Evolutionary conservation across 2,329 filamentous ascomycete genomes (phyloP), one percentile per base, ranked within the genome.

Genomic region (Alternaria sp.): DNA sequence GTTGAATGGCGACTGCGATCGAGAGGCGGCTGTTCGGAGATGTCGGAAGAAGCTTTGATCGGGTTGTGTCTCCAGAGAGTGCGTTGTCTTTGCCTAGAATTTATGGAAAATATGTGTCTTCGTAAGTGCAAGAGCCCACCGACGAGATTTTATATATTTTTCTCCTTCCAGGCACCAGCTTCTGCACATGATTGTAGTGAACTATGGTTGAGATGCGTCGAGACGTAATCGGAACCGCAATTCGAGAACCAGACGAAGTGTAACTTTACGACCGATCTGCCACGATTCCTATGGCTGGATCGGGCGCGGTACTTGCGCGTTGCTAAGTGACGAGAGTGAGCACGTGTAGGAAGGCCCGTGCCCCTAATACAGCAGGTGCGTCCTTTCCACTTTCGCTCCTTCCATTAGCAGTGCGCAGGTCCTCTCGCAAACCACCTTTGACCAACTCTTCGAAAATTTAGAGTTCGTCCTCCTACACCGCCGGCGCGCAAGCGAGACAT

Each of bases 1-100:
- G 4, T 40, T 40, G 15, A 3, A 6, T 3, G 5, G n/a, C 0
- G 36, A 17, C 0, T 17, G 5, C 9, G 36, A 5, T 40, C 3
- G n/a, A 17, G 8, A 17, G n/a, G 36, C 36, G 9, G 15, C n/a
- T 9, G 7, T 36, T 4, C 32, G 15, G 2, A 36, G 8, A n/a
- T 9, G 8, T n/a, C 7, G 32, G 15, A 9, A 9, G 13, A 4
- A 8, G 32, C 1, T 4, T 5, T n/a, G 32, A 36, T 5, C 15
- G 7, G 13, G 13, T 9, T 9, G 32, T n/a, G 4, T 4, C 15
- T 36, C 32, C 1, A 9, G 15, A 36, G 15, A 5, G 8, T 36
- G 8, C 8, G 15, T 36, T 36, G 32, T n/a, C 32, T 2, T 36
- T 5, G 32, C 8, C 4, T n/a, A 5, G 15, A n/a, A 36, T 0